phyloP scores from a whole-genome alignment of 345 rosid genomes.

The Chamaenerion angustifolium region DNA sequence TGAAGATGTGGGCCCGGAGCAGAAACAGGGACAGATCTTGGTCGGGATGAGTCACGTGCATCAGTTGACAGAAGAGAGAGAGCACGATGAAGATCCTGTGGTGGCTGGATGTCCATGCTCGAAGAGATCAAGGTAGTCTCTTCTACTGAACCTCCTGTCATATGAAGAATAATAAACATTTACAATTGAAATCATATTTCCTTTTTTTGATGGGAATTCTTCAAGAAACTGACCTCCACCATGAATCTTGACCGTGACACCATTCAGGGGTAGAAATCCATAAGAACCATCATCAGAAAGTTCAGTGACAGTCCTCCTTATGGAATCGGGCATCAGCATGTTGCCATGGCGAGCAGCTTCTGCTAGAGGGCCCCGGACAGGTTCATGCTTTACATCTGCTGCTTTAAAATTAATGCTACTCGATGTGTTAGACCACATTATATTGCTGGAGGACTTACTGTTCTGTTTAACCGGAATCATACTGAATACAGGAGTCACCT shows the following conservation, averaged over 20 bases:
- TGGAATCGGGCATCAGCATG: constrained; percentile 12
- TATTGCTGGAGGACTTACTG: constrained; percentile 22
- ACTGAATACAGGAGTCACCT: constrained; percentile 37
- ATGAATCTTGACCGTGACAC: constrained; percentile 20
- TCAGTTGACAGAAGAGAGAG: constrained; percentile 99
- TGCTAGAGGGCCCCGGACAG: constrained; percentile 28
- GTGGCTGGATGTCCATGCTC: constrained; percentile 21
- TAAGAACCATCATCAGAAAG: constrained; percentile 8
- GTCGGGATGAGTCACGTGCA: constrained; percentile 38
- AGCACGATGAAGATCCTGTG: constrained; percentile 80
- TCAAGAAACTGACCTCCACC: constrained; percentile 6
- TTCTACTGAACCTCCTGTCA: constrained; percentile 10
- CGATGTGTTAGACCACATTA: constrained; percentile 33
- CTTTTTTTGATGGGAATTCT: too few relatives aligned
- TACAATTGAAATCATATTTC: too few relatives aligned
- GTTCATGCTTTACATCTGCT: constrained; percentile 21
- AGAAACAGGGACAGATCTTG: constrained; percentile 9
- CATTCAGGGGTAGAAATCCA: constrained; percentile 31
- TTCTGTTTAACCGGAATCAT: constrained; percentile 26
- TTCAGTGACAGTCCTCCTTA: constrained; percentile 13
- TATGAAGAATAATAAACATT: too few relatives aligned
- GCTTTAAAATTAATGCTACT: constrained; percentile 31
- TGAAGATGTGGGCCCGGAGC: too few relatives aligned
- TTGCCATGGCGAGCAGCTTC: constrained; percentile 12
- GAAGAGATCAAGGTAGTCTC: constrained; percentile 33